These are phyloP conservation scores for Globisporangium polare DNA, from an alignment of 352 stramenopile genomes.

Conservation along the genomic window DNA sequence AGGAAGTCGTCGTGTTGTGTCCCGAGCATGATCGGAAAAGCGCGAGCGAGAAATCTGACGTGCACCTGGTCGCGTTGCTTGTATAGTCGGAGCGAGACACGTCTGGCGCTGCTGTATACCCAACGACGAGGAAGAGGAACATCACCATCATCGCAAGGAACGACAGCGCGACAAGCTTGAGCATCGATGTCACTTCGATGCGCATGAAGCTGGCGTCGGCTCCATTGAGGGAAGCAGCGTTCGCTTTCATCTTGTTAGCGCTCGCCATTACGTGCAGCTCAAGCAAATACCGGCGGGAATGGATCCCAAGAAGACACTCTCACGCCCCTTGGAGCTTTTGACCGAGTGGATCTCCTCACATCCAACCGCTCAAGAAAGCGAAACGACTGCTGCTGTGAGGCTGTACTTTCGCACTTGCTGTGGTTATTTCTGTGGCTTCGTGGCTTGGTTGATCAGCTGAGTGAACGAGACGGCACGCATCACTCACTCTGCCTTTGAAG, in stretches of 20 bases:
- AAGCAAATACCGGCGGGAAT: no score
- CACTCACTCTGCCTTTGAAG: no score
- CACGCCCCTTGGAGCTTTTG: not conserved
- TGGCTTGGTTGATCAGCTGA: constrained; percentile 1
- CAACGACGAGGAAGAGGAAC: constrained; percentile 41
- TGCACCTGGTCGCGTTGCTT: constrained; percentile 45
- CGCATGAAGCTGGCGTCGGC: constrained; percentile 57
- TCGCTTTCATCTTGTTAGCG: constrained; percentile 22
- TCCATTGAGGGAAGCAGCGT: constrained; percentile 1
- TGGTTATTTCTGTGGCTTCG: not conserved
- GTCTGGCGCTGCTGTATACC: constrained; percentile 31
- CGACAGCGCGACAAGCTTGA: constrained; percentile 40
- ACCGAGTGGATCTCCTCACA: not conserved
- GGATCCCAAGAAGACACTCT: not conserved
- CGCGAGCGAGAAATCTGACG: constrained; percentile 40
- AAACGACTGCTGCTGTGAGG: not conserved
- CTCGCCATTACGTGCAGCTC: not conserved
- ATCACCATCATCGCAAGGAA: constrained; percentile 25
- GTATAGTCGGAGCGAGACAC: constrained; percentile 49
- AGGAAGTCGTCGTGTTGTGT: constrained; percentile 7
- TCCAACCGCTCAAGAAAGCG: not conserved
- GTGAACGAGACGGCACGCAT: not conserved
- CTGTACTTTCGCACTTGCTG: not conserved
- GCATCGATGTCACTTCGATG: constrained; percentile 56
- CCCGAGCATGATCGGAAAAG: constrained; percentile 32